Conservation (phyloP, 345 rosid species). For the Populus deltoides region DNA sequence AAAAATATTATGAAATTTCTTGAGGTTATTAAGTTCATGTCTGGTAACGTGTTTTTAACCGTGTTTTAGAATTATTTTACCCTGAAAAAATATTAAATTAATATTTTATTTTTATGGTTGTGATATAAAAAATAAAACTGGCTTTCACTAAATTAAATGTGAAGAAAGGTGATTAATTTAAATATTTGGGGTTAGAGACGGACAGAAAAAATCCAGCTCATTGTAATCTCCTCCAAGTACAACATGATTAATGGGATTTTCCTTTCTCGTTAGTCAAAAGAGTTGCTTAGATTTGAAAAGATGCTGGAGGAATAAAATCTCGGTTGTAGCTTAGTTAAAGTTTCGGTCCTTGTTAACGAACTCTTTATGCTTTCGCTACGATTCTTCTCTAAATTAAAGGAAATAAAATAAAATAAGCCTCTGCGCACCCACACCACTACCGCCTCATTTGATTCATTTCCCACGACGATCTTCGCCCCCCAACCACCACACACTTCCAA, state of each 20-base stretch:
- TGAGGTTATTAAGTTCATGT: too few relatives aligned
- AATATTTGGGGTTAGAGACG: too few relatives aligned
- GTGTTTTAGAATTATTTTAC: too few relatives aligned
- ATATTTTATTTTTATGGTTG: too few relatives aligned
- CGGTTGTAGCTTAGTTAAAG: conserved; percentile 1
- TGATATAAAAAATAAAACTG: too few relatives aligned
- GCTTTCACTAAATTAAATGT: too few relatives aligned
- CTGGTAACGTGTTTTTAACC: too few relatives aligned
- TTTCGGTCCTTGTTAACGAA: not conserved
- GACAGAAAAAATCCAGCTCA: too few relatives aligned
- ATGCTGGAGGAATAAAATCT: conserved; percentile 36
- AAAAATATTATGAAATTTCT: not conserved
- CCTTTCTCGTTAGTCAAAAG: conserved; percentile 34
- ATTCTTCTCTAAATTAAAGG: conserved; percentile 6
- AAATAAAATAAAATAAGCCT: not conserved
- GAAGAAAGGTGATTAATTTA: too few relatives aligned
- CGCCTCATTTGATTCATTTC: conserved; percentile 5
- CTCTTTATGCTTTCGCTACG: not conserved
- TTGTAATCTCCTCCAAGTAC: too few relatives aligned
- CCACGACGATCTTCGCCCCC: not conserved
- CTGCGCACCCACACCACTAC: not conserved
- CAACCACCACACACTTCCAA: not conserved
- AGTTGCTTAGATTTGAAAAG: conserved; percentile 30
- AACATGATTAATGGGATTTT: not conserved
- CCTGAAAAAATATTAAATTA: too few relatives aligned